Evolutionary conservation across 1,284 basidiomycete species (phyloP).

Genomic region (Ganoderma sinense): DNA sequence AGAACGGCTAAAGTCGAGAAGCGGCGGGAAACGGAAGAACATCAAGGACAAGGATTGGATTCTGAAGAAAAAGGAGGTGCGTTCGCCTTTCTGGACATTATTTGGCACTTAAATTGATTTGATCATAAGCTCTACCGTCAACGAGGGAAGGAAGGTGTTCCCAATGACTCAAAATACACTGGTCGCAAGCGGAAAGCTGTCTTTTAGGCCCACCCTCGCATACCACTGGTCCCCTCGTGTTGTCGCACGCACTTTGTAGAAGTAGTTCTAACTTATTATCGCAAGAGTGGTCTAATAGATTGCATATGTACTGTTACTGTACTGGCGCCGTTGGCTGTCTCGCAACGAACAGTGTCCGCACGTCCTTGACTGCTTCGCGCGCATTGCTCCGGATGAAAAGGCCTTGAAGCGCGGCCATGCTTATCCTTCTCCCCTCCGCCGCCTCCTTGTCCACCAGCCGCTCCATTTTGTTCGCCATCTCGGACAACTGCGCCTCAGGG

Average conservation of each 20-base stretch:
- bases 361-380: constrained; percentile 64
- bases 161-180: constrained; percentile 83
- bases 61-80: constrained; percentile 83
- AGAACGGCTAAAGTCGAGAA: constrained; percentile 58
- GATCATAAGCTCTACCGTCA: constrained; percentile 73
- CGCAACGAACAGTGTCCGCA: constrained; percentile 58
- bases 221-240: background rate
- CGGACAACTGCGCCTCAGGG: constrained; percentile 50
- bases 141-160: constrained; percentile 82
- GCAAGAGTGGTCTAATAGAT: constrained; percentile 17
- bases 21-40: constrained; percentile 68
- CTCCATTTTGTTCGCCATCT: constrained; percentile 58
- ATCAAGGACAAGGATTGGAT: constrained; percentile 84
- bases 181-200: constrained; percentile 74
- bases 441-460: constrained; percentile 60
- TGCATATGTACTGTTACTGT: constrained; percentile 28
- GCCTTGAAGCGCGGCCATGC: constrained; percentile 95
- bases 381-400: constrained; percentile 86
- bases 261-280: constrained; percentile 20
- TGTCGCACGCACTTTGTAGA: constrained; percentile 5
- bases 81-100: constrained; percentile 26
- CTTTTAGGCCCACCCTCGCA: constrained; percentile 55
- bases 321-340: constrained; percentile 16
- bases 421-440: constrained; percentile 66
- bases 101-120: constrained; percentile 6